These are phyloP conservation scores for Lactarius pseudohatsudake DNA, from an alignment of 768 basidiomycete species.

Conservation along the genomic window DNA sequence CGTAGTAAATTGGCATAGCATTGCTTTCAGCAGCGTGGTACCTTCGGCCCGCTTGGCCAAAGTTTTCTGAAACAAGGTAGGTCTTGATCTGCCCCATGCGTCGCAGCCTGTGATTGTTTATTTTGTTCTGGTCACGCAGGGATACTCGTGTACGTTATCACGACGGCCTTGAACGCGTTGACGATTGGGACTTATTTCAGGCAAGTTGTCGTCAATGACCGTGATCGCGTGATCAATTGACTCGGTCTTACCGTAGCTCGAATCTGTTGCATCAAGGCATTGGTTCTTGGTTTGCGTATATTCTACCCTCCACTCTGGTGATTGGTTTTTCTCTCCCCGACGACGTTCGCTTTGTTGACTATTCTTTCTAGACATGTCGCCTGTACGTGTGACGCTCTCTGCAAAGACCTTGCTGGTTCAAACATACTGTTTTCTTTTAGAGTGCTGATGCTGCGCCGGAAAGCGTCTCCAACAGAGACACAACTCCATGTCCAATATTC, in stretches of 20 bases:
- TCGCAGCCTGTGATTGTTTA: slow-evolving; percentile 1
- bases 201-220: slow-evolving; percentile 1
- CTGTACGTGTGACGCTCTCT: slow-evolving; percentile 13
- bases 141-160: slow-evolving; percentile 25
- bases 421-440: slow-evolving; percentile 9
- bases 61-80: slow-evolving; percentile 27
- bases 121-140: slow-evolving; percentile 15
- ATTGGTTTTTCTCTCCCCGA: neutral
- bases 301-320: slow-evolving; percentile 25
- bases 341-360: neutral
- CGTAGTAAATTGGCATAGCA: slow-evolving; percentile 7
- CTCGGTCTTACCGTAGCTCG: slow-evolving; percentile 2
- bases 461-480: slow-evolving; percentile 22
- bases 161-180: slow-evolving; percentile 25
- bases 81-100: slow-evolving; percentile 5
- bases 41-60: slow-evolving; percentile 20
- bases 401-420: neutral
- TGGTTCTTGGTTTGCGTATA: slow-evolving; percentile 28
- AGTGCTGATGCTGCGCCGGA: slow-evolving; percentile 27
- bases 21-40: slow-evolving; percentile 21
- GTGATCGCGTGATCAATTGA: slow-evolving; percentile 1
- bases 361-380: slow-evolving; percentile 21
- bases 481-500: slow-evolving; percentile 10
- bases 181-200: slow-evolving; percentile 27
- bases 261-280: slow-evolving; percentile 10